phyloP scores from a whole-genome alignment of 176 grass and related monocot species.

The Avena insularis region DNA sequence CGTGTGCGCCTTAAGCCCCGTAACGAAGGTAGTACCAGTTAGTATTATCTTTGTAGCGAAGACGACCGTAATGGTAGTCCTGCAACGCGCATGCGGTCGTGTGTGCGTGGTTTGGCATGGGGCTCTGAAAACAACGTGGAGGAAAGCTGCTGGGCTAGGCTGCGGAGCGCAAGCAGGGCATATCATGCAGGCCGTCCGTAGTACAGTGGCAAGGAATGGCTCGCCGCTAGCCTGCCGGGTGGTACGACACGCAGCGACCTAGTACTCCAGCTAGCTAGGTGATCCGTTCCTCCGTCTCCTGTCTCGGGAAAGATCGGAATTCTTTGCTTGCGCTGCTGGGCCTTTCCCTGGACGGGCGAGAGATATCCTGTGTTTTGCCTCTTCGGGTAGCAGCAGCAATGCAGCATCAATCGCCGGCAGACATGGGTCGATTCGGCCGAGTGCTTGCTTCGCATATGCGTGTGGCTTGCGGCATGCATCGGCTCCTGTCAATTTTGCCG shows the following conservation, averaged over 20 bases:
- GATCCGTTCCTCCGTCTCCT: not conserved
- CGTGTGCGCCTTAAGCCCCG: no score
- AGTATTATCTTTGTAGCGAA: not conserved
- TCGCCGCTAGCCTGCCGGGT: not conserved
- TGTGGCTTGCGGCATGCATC: not conserved
- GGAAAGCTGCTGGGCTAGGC: not conserved
- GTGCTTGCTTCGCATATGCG: not conserved
- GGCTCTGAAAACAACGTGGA: not conserved
- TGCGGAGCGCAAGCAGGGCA: not conserved
- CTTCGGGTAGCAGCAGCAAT: conserved; percentile 42
- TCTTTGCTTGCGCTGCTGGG: conserved; percentile 50
- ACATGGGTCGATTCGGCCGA: not conserved
- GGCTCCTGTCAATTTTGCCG: not conserved
- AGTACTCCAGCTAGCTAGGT: not conserved
- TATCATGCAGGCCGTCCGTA: not conserved
- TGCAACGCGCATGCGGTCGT: not conserved
- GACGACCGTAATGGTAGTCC: not conserved
- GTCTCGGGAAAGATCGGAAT: conserved; percentile 81
- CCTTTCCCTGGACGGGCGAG: conserved; percentile 36
- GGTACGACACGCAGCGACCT: not conserved
- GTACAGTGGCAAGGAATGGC: not conserved
- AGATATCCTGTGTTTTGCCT: not conserved
- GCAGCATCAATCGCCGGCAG: conserved; percentile 32
- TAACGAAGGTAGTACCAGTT: no score
- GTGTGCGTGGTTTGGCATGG: not conserved